Evolutionary conservation across 2,329 filamentous ascomycete species (phyloP).

Genomic region (Penicillium digitatum): DNA sequence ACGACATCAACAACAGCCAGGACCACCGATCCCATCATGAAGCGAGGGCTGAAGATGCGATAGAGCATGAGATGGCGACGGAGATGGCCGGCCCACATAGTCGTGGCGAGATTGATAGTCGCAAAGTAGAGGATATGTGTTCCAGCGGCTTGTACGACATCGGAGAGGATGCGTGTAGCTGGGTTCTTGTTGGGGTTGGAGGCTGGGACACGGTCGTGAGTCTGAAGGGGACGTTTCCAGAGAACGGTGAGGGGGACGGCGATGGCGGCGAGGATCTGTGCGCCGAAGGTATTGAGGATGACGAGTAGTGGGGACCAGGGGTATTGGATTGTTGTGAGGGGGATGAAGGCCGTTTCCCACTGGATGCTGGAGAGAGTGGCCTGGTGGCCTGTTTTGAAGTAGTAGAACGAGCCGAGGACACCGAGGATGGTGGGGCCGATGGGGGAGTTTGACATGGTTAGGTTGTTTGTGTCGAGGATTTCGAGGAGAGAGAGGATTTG

Average conservation of each 20-base stretch:
- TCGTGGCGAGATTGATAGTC: constrained; percentile 77
- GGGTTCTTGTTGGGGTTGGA: constrained; percentile 25
- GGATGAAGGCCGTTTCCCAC: constrained; percentile 94
- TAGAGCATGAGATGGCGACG: constrained; percentile 94
- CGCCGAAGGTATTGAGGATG: constrained; percentile 79
- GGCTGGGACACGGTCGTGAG: constrained; percentile 47
- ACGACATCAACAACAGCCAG: constrained; percentile 75
- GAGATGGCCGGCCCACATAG: constrained; percentile 83
- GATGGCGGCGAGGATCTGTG: constrained; percentile 76
- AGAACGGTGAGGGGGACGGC: constrained; percentile 76
- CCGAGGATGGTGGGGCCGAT: constrained; percentile 82
- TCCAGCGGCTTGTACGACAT: constrained; percentile 65
- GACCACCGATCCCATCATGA: constrained; percentile 72
- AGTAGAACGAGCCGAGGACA: constrained; percentile 88
- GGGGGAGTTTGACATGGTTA: constrained; percentile 58
- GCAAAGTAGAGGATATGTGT: constrained; percentile 80
- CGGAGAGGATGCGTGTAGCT: constrained; percentile 55
- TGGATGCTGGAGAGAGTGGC: constrained; percentile 83
- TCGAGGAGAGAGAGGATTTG: constrained; percentile 76
- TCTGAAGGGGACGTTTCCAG: constrained; percentile 83
- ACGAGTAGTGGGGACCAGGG: constrained; percentile 85
- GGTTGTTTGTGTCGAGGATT: constrained; percentile 58
- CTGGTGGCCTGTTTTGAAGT: constrained; percentile 97
- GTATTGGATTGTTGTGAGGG: constrained; percentile 75
- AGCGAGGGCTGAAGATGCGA: constrained; percentile 85